Percentiles rank a stretch among this genome's conserved stretches.
These are phyloP conservation scores for Malassezia furfur DNA, from an alignment of 1,284 basidiomycete species.

Conservation along the genomic window DNA sequence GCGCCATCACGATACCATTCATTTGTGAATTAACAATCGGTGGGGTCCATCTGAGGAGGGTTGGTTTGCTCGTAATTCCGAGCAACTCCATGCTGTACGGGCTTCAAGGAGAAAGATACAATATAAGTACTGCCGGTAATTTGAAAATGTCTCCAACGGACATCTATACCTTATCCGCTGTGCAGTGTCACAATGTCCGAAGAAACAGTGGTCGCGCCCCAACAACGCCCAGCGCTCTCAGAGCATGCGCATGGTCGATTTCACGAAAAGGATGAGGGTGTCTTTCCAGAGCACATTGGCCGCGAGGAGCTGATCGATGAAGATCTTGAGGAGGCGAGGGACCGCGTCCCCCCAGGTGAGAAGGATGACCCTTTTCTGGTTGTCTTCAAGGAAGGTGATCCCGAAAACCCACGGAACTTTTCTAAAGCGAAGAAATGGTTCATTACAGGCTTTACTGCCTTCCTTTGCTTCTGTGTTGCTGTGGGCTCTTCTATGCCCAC, in stretches of 20 bases:
- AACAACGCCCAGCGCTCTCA: no score
- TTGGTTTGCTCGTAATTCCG: no score
- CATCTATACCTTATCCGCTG: no score
- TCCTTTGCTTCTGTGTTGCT: slow-evolving; percentile 6
- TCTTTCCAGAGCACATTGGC: background rate
- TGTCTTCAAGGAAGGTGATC: background rate
- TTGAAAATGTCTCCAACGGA: no score
- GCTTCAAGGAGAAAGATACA: no score
- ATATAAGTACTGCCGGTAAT: no score
- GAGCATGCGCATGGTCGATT: background rate
- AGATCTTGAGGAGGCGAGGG: background rate
- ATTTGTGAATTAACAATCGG: no score
- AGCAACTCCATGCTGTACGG: no score
- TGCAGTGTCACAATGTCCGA: no score
- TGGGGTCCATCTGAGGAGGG: no score
- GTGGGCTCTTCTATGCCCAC: slow-evolving; percentile 8
- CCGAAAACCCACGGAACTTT: slow-evolving; percentile 3
- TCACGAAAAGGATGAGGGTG: background rate
- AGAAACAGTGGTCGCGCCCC: no score
- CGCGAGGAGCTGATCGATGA: background rate
- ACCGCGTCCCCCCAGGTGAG: background rate
- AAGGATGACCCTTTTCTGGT: slow-evolving; percentile 1
- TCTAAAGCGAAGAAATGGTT: slow-evolving; percentile 1
- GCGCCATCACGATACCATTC: no score
- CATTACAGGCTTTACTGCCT: slow-evolving; percentile 2